These are phyloP conservation scores for Microsporum ferrugineum DNA, from an alignment of 2,329 filamentous ascomycete genomes.

Conservation along the genomic window DNA sequence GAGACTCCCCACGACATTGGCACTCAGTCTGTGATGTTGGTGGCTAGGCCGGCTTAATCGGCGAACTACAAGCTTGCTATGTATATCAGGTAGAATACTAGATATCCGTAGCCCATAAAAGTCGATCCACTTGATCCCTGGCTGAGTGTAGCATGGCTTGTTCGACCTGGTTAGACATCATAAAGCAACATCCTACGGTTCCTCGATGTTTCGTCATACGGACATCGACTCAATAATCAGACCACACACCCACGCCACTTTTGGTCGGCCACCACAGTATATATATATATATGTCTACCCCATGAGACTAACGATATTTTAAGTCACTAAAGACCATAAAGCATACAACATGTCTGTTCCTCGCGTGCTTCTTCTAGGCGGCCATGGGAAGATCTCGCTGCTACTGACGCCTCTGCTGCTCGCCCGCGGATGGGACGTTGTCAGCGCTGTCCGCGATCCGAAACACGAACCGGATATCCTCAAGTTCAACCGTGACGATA, in stretches of 20 bases:
- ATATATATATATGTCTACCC: neutral
- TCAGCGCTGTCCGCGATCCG: conserved; percentile 63
- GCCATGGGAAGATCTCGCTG: conserved; percentile 68
- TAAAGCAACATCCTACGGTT: neutral
- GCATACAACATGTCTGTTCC: neutral
- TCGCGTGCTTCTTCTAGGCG: conserved; percentile 63
- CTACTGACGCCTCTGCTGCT: conserved; percentile 66
- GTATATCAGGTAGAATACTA: neutral
- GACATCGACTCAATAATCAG: neutral
- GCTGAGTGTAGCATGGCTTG: neutral
- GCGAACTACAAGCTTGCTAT: neutral
- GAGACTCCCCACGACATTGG: neutral
- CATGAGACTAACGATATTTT: neutral
- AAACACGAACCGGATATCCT: conserved; percentile 55
- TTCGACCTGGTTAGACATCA: neutral
- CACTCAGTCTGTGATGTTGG: neutral
- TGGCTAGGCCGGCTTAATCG: neutral
- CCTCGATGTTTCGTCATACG: neutral
- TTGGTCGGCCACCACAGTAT: neutral
- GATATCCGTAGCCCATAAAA: neutral
- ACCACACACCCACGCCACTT: neutral
- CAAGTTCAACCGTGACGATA: conserved; percentile 44
- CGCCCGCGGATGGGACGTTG: conserved; percentile 62
- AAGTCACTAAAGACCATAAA: neutral
- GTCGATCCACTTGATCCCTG: no score